Evolutionary conservation across 2,329 filamentous ascomycete species (phyloP), one percentile per base, ranked within the genome.

Genomic region (Cladophialophora psammophila): DNA sequence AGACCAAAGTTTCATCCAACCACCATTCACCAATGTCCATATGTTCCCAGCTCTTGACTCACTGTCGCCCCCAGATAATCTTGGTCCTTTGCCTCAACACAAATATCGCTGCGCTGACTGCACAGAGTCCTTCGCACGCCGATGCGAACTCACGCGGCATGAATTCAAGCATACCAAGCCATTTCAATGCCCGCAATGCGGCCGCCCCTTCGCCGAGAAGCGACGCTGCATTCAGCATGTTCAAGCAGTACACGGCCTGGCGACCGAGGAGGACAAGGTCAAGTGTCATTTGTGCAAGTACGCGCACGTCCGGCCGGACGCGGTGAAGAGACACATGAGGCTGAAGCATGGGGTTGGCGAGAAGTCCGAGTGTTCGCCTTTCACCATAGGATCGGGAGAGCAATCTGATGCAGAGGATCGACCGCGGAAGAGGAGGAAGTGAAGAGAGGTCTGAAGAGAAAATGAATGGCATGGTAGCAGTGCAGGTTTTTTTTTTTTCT

Each of bases 301-400:
- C 60, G 48, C 26, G 2, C 61, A 56, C 26, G 60, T 65, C 36
- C 38, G 66, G n/a, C 59, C 66, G 13, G 66, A 68, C 35, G 63
- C 66, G n/a, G 66, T 68, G 15, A 61, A 63, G 59, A 65, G 66
- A n/a, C 66, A 68, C 26, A 18, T 65, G 8, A 52, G 45, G 50
- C 59, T 65, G 8, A 65, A 45, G 48, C 66, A 68, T 48, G 66
- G 66, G 0, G 31, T 68, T 18, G 15, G 48, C 7, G 31, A 60
- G 34, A 67, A 63, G 15, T 48, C 38, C 1, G 56, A 54, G 13
- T n/a, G 20, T 1, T 64, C 65, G 18, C 57, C 61, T 1, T 40
- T 57, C n/a, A 62, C 55, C 3, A 60, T 26, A 10, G 45, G 32
- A 15, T 60, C 42, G 26, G 38, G 5, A 26, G 57, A 35, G n/a